These are phyloP conservation scores for Paspalum vaginatum DNA, from an alignment of 176 grass and related monocot species.

Conservation along the genomic window DNA sequence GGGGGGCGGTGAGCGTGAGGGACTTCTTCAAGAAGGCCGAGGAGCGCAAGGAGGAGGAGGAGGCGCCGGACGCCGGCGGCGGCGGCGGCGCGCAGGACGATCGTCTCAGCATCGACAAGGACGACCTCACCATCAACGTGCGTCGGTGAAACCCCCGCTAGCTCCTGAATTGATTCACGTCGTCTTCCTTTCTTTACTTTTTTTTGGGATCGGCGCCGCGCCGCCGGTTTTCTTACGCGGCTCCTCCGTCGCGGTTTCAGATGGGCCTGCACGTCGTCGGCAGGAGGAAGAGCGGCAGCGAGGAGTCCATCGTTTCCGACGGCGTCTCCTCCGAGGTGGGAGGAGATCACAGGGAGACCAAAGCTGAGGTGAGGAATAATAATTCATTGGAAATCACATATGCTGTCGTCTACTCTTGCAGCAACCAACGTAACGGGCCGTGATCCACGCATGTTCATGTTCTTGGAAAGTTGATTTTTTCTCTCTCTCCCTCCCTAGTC, in stretches of 20 bases:
- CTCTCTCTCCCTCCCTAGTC: too few relatives aligned
- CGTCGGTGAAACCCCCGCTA: constrained; percentile 30
- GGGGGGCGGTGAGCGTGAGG: constrained; percentile 51
- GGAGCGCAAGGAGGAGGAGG: constrained; percentile 43
- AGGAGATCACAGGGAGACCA: constrained; percentile 38
- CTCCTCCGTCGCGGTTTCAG: background rate
- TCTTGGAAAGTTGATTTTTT: background rate
- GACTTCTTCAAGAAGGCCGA: constrained; percentile 72
- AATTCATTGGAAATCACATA: too few relatives aligned
- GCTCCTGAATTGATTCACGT: background rate
- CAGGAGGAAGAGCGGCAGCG: constrained; percentile 67
- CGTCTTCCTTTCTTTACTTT: too few relatives aligned
- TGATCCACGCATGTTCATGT: background rate
- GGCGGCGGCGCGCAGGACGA: background rate
- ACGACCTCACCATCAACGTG: constrained; percentile 65
- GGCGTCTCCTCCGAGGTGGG: constrained; percentile 48
- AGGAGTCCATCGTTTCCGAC: constrained; percentile 76
- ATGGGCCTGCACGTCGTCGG: constrained; percentile 51
- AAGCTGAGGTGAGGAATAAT: constrained; percentile 52
- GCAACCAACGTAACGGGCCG: background rate
- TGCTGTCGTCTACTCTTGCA: background rate
- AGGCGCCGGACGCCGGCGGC: background rate
- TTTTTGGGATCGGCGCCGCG: background rate
- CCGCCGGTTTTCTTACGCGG: background rate
- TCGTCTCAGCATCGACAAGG: background rate